Evolutionary conservation across 352 stramenopile genomes (phyloP), one percentile per base, ranked within the genome.

Genomic region (Phytopythium montanum): DNA sequence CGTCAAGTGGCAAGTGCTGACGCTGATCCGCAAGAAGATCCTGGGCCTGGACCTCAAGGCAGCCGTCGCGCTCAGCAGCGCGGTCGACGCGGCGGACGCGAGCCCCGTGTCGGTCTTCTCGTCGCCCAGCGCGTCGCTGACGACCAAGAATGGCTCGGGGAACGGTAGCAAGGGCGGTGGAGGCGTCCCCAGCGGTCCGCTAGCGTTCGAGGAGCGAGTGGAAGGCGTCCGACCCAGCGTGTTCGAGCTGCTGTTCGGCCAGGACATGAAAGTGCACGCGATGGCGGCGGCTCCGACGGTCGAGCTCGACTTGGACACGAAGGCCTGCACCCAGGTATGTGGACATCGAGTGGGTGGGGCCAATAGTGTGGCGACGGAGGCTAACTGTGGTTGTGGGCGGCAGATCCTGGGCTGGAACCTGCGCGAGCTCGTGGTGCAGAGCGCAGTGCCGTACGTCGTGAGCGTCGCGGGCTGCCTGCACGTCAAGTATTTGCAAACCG

Each of bases 381-480:
- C 36, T 70, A 23, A 75, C 36, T 4, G 19, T 55, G 49, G 44
- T 33, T n/a, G 6, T 53, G 52, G 44, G n/a, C 29, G 64, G n/a
- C 26, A 86, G 76, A 54, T 84, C 55, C 69, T 86, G 45, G 74
- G 74, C 8, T 86, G 76, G 76, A 84, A 86, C 67, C 54, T 86
- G 31, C 72, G 69, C 42, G 76, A 86, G 58, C 54, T 79, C 10
- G 76, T 87, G 41, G 67, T 71, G 42, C 76, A 82, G 60, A 73
- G 61, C 41, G 74, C 64, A 39, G 68, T 48, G 56, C 73, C 65
- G 53, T 85, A 79, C 63, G 69, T 67, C 39, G 76, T 87, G 48
- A 75, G 62, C 45, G 72, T 85, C 31, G 65, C 68, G 41, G 72
- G 68, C 48, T 56, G 56, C 34, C 65, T 87, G 61, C 74, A 72